Base-by-base conservation (phyloP, 2,329 filamentous ascomycete genomes). In the Trichoderma atroviride region DNA sequence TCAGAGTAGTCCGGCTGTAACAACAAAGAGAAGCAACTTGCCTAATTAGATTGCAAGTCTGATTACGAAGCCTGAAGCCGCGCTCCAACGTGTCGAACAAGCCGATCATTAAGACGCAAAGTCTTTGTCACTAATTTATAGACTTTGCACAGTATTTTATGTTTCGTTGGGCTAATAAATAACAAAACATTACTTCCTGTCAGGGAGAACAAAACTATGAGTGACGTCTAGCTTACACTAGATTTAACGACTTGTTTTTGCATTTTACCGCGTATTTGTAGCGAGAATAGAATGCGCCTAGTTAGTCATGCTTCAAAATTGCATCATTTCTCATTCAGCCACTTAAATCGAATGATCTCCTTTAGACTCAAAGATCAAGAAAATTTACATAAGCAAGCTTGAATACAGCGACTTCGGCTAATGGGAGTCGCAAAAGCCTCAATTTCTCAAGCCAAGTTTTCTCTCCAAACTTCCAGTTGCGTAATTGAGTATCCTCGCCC, bases 301-400 rank as follows among this genome's bases (percentile, higher is more conserved):
- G 11, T 22, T 24, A 50, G 47, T 50, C n/a, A 22, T 24, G 11
- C 9, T 9, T 24, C 9, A 50, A 50, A 50, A 24, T 50, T 24
- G 47, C 47, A 50, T 50, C 47, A 50, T 22, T 50, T 50, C 10
- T 24, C 5, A 50, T 13, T 24, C 7, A 50, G 22, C 47, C 22
- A 24, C 11, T 50, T 24, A 24, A 24, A 24, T 50, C n/a, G 47
- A 24, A 50, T 24, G n/a, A 50, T 22, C 4, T 50, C n/a, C 16
- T 47, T 27, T n/a, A 19, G 58, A 27, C 24, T 31, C 19, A 47
- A 22, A 24, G 59, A 35, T 62, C n/a, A 31, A 24, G 19, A 50
- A 4, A 11, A 47, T 56, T 65, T 65, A 65, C 37, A 64, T 65
- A 65, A 65, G 50, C 35, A 56, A 57, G 27, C 52, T 56, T 27